Percentiles rank a stretch among this genome's conserved stretches.
Evolutionary conservation across 371 early-diverging fungal species (phyloP).

Genomic region (Synchytrium microbalum): DNA sequence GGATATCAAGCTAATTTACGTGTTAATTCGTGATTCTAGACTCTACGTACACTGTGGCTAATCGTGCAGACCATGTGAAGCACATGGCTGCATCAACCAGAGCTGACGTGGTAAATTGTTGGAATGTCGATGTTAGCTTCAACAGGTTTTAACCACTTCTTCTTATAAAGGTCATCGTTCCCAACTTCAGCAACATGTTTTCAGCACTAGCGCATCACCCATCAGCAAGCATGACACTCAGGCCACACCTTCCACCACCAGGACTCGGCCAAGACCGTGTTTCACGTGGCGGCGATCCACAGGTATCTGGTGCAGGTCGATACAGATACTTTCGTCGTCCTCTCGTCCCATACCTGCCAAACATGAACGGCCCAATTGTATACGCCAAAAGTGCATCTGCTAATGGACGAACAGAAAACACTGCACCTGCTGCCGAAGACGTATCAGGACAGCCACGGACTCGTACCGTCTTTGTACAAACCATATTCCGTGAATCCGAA

Average conservation of each 20-base stretch:
- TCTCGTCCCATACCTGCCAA: slow-evolving; percentile 42
- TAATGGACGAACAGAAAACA: slow-evolving; percentile 12
- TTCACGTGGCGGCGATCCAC: slow-evolving; percentile 9
- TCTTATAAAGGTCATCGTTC: slow-evolving; percentile 41
- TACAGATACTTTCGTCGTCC: slow-evolving; percentile 48
- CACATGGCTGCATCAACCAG: not conserved
- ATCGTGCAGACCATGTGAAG: not conserved
- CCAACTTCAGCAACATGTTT: slow-evolving; percentile 46
- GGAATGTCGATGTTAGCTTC: too few relatives aligned
- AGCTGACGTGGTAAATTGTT: not conserved
- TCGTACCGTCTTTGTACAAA: slow-evolving; percentile 37
- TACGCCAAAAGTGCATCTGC: not conserved
- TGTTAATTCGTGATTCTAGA: not conserved
- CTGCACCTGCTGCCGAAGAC: slow-evolving; percentile 10
- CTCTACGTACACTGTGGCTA: not conserved
- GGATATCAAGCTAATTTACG: too few relatives aligned
- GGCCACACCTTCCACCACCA: slow-evolving; percentile 24
- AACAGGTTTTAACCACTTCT: too few relatives aligned
- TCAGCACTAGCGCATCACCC: slow-evolving; percentile 40
- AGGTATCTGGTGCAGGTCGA: slow-evolving; percentile 27
- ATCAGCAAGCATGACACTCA: slow-evolving; percentile 23
- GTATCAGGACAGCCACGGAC: slow-evolving; percentile 6
- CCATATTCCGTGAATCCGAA: slow-evolving; percentile 40
- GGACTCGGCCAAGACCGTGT: slow-evolving; percentile 33
- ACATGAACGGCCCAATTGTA: slow-evolving; percentile 20